A percentile compares a stretch with the other conserved stretches of the same genome.
Conservation (phyloP, 139 green algal genomes). For the Klebsormidium nitens region DNA sequence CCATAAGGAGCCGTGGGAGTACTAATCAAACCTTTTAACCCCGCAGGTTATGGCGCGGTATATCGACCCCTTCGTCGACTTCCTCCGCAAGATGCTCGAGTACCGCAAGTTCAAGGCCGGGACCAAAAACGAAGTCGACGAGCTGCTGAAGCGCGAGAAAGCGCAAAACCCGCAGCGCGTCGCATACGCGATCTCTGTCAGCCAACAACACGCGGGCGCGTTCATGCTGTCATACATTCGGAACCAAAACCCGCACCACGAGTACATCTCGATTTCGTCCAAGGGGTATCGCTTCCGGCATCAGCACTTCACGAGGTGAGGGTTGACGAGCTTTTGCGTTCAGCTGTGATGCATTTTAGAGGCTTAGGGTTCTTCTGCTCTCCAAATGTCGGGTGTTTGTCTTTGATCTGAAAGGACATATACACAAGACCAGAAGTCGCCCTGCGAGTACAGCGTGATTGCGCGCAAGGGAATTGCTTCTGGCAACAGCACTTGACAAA, state of each 20-base stretch:
- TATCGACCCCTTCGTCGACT: conserved; percentile 29
- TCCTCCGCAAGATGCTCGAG: conserved; percentile 18
- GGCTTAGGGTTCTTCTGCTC: too few relatives aligned
- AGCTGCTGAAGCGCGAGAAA: conserved; percentile 12
- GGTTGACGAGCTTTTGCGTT: background rate
- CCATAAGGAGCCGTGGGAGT: conserved; percentile 7
- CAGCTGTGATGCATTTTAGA: background rate
- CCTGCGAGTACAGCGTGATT: too few relatives aligned
- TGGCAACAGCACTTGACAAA: too few relatives aligned
- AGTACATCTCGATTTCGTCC: conserved; percentile 34
- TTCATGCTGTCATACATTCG: conserved; percentile 42
- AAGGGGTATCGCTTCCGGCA: conserved; percentile 55
- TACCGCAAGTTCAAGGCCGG: conserved; percentile 41
- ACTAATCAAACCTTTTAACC: conserved; percentile 18
- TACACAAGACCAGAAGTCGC: too few relatives aligned
- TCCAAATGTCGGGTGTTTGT: too few relatives aligned
- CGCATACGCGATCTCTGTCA: conserved; percentile 35
- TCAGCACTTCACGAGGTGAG: conserved; percentile 21
- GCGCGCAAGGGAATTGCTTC: too few relatives aligned
- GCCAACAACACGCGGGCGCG: conserved; percentile 22
- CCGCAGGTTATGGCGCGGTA: conserved; percentile 32
- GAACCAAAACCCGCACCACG: conserved; percentile 23
- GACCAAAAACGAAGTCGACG: conserved; percentile 31
- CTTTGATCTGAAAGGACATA: too few relatives aligned
- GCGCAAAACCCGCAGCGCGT: conserved; percentile 8